phyloP scores from a whole-genome alignment of 306 rosid species.

The Glycine soja region DNA sequence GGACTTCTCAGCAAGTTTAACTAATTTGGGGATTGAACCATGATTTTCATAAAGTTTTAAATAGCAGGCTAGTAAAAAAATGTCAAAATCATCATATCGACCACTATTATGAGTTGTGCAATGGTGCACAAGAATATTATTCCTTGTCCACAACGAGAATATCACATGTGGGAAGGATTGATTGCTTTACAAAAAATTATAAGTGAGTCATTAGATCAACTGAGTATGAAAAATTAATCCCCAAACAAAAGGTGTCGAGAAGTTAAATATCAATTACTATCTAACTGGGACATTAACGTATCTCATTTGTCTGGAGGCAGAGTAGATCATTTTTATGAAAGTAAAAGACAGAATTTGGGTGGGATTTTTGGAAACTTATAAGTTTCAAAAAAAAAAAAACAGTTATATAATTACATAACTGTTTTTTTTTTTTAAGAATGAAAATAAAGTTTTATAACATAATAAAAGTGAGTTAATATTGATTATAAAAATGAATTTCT shows the following conservation, averaged over 20 bases:
- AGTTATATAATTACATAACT: too few relatives aligned
- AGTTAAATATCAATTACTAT: neutral
- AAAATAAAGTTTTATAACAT: neutral
- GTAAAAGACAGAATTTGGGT: neutral
- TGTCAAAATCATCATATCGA: too few relatives aligned
- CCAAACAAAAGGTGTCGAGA: neutral
- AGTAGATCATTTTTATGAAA: neutral
- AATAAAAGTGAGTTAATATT: neutral
- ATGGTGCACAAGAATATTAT: neutral
- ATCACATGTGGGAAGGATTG: neutral
- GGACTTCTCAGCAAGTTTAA: neutral
- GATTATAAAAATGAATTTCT: neutral
- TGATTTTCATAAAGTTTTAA: neutral
- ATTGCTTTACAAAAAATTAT: neutral
- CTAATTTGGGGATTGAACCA: neutral
- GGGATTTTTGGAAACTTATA: neutral
- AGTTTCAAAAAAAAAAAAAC: too few relatives aligned
- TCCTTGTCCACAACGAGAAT: neutral
- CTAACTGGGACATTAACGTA: neutral
- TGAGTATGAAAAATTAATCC: neutral
- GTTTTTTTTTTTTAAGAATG: neutral
- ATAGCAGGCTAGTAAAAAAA: neutral
- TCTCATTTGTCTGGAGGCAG: neutral
- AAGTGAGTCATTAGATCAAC: neutral
- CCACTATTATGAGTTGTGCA: neutral